phyloP scores from a whole-genome alignment of 2,329 filamentous ascomycete genomes.

The Claviceps monticola region DNA sequence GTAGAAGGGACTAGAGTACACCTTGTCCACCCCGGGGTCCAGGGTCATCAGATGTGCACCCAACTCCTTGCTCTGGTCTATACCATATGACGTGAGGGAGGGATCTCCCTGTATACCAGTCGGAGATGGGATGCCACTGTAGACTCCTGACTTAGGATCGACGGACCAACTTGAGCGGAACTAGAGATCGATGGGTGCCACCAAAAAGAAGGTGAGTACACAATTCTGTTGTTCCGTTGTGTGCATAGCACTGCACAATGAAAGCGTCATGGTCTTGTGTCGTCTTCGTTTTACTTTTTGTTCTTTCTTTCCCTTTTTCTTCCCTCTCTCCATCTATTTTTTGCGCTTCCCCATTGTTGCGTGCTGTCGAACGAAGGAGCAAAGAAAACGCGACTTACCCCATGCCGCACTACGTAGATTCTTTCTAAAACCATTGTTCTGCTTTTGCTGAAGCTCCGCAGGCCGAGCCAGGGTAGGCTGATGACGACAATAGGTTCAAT shows the following conservation, averaged over 20 bases:
- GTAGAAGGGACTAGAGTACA: slow-evolving; percentile 82
- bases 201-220: not conserved
- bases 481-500: no score
- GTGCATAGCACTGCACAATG: not conserved
- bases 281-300: not conserved
- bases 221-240: not conserved
- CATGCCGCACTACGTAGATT: slow-evolving; percentile 63
- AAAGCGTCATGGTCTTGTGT: slow-evolving; percentile 1
- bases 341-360: not conserved
- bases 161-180: slow-evolving; percentile 87
- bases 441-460: not conserved
- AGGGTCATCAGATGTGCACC: slow-evolving; percentile 48
- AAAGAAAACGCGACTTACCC: slow-evolving; percentile 37
- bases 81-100: slow-evolving; percentile 73
- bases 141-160: slow-evolving; percentile 64
- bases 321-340: not conserved
- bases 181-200: slow-evolving; percentile 28
- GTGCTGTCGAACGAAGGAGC: not conserved
- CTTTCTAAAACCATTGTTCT: slow-evolving; percentile 48
- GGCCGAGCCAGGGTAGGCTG: no score
- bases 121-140: slow-evolving; percentile 62
- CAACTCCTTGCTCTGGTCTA: slow-evolving; percentile 69
- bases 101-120: slow-evolving; percentile 84
- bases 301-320: not conserved
- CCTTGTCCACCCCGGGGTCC: slow-evolving; percentile 53